Evolutionary conservation across 1,284 basidiomycete species (phyloP), one percentile per base, ranked within the genome.

Genomic region (Tilletia setariae): DNA sequence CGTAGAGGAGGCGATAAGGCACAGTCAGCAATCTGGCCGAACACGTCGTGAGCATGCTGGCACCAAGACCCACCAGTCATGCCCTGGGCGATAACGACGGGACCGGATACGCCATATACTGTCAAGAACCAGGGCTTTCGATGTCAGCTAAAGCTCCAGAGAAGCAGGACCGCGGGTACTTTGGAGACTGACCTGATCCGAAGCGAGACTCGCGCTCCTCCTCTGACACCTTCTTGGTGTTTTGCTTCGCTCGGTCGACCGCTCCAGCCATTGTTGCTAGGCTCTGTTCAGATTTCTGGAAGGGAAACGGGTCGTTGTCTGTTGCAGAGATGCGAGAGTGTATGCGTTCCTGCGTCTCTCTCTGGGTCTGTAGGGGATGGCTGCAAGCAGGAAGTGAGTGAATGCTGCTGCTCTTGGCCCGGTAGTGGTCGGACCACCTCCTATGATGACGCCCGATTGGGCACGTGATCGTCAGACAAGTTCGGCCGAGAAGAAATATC

Each of bases 21-120:
- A 4, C 6, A 11, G 35, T 40, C 35, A 40, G 35, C 35, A 11
- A 40, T 11, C 35, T 40, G 35, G 35, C 35, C 35, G 11, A 40
- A 11, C 4, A 6, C 35, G 11, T 40, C 35, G 35, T 40, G 35
- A 11, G 6, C 35, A 6, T 40, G 11, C 35, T 4, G 35, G 11
- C 6, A 11, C 35, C 35, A 40, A 16, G 6, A 61, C 56, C 9
- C 56, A 49, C 80, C 80, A 51, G 77, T 77, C 80, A 82, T 82
- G 76, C 81, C 79, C 70, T 81, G 77, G 32, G 80, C 80, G 59
- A 82, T 72, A 1, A 82, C 75, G 67, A 82, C 80, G n/a, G 80
- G 80, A 68, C 80, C 80, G 8, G 80, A 82, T 63, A 82, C 76
- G 66, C 80, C 80, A 65, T 76, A 81, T 64, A 82, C 74, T 61